phyloP scores from a whole-genome alignment of 2,329 filamentous ascomycete species.

The Colletotrichum melonis region DNA sequence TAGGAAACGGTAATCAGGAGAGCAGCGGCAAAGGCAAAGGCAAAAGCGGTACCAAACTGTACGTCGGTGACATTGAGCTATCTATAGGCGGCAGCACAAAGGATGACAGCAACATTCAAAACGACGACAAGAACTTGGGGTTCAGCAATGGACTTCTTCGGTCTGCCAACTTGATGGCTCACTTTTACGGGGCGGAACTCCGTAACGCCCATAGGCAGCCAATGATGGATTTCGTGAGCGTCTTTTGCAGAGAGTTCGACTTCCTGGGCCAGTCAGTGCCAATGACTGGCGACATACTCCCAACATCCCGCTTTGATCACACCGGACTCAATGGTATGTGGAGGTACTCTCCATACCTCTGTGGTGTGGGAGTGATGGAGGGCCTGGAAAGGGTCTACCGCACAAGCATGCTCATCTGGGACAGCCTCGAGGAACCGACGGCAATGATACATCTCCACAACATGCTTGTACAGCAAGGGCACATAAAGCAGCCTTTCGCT shows the following conservation, averaged over 20 bases:
- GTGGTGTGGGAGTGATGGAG: constrained; percentile 57
- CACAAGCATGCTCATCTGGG: constrained; percentile 50
- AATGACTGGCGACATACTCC: constrained; percentile 39
- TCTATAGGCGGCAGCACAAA: no score
- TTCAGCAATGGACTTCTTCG: neutral
- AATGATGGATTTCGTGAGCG: neutral
- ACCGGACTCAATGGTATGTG: constrained; percentile 57
- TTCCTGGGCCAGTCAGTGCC: neutral
- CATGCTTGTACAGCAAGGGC: constrained; percentile 55
- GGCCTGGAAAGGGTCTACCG: constrained; percentile 53
- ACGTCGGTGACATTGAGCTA: no score
- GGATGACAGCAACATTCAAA: no score
- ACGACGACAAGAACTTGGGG: no score
- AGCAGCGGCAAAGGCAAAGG: neutral
- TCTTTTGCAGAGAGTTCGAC: neutral
- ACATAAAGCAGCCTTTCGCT: constrained; percentile 49
- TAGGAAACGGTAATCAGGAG: constrained; percentile 36
- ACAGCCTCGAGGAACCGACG: constrained; percentile 51
- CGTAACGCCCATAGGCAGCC: neutral
- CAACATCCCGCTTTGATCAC: constrained; percentile 54
- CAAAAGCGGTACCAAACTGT: neutral
- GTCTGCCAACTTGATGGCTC: neutral
- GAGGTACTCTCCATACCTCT: constrained; percentile 61
- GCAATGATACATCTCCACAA: constrained; percentile 59
- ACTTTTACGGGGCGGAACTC: neutral